Evolutionary conservation across 2,329 filamentous ascomycete genomes (phyloP).

Genomic region (Aspergillus viridinutans): DNA sequence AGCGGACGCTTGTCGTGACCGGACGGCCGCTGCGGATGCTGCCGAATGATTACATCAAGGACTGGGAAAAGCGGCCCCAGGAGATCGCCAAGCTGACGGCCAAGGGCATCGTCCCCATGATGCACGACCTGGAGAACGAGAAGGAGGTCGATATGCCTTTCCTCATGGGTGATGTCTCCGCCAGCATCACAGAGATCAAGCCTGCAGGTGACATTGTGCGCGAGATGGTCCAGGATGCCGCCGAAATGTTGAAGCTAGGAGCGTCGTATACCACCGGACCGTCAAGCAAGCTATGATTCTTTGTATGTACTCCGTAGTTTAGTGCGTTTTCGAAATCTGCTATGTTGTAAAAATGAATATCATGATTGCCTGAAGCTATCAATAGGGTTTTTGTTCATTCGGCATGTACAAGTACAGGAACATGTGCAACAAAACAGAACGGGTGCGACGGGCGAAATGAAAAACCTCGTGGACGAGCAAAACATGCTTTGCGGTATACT

Average conservation of each 20-base stretch:
- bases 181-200: conserved; percentile 69
- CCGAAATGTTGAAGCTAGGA: conserved; percentile 61
- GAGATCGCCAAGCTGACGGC: conserved; percentile 73
- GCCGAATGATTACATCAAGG: conserved; percentile 76
- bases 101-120: conserved; percentile 72
- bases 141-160: conserved; percentile 81
- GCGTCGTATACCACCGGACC: conserved; percentile 52
- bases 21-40: conserved; percentile 76
- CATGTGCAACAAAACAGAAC: conserved; percentile 12
- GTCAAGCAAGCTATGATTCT: conserved; percentile 43
- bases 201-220: conserved; percentile 80
- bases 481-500: neutral
- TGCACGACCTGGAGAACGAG: conserved; percentile 76
- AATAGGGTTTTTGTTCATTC: conserved; percentile 15
- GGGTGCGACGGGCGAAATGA: conserved; percentile 3
- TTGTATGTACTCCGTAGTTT: neutral
- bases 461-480: neutral
- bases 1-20: conserved; percentile 75
- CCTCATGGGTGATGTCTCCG: conserved; percentile 91
- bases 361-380: conserved; percentile 6
- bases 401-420: conserved; percentile 30
- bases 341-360: neutral
- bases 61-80: conserved; percentile 73
- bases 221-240: conserved; percentile 80
- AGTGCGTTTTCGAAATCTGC: neutral